Conservation (phyloP, 768 basidiomycete species). For the Tephrocybe sp. region DNA sequence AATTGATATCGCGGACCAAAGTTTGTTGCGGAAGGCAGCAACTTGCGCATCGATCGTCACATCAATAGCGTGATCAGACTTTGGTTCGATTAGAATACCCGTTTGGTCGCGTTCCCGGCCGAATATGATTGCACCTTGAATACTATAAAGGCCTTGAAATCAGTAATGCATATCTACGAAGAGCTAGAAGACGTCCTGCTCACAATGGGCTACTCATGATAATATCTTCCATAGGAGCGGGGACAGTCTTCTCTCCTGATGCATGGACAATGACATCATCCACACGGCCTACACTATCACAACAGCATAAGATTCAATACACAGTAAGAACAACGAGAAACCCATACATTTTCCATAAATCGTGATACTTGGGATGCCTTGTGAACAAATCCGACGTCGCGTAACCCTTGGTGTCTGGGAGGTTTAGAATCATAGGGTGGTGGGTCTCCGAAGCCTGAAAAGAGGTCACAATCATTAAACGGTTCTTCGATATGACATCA, state of each 20-base stretch:
- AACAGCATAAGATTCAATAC: background rate
- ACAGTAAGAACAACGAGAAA: background rate
- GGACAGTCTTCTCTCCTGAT: slow-evolving; percentile 36
- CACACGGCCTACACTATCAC: slow-evolving; percentile 35
- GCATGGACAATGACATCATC: slow-evolving; percentile 36
- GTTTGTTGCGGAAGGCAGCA: slow-evolving; percentile 26
- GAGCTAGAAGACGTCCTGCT: background rate
- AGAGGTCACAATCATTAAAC: background rate
- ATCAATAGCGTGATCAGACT: slow-evolving; percentile 18
- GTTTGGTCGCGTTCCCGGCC: slow-evolving; percentile 29
- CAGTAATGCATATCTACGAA: background rate
- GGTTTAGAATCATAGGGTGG: slow-evolving; percentile 28
- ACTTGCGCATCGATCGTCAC: slow-evolving; percentile 14
- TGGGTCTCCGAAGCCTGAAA: slow-evolving; percentile 26
- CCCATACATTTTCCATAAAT: slow-evolving; percentile 33
- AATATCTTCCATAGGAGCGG: slow-evolving; percentile 29
- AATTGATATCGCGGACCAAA: slow-evolving; percentile 25
- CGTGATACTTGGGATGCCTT: slow-evolving; percentile 35
- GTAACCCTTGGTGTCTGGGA: slow-evolving; percentile 33
- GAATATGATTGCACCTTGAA: slow-evolving; percentile 33
- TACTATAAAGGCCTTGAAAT: background rate
- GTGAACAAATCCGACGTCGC: slow-evolving; percentile 35
- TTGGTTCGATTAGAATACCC: slow-evolving; percentile 25
- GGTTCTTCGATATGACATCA: background rate
- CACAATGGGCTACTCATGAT: slow-evolving; percentile 18